phyloP scores from a whole-genome alignment of 179 eudicot species.

The Heliamphora pulchella region DNA sequence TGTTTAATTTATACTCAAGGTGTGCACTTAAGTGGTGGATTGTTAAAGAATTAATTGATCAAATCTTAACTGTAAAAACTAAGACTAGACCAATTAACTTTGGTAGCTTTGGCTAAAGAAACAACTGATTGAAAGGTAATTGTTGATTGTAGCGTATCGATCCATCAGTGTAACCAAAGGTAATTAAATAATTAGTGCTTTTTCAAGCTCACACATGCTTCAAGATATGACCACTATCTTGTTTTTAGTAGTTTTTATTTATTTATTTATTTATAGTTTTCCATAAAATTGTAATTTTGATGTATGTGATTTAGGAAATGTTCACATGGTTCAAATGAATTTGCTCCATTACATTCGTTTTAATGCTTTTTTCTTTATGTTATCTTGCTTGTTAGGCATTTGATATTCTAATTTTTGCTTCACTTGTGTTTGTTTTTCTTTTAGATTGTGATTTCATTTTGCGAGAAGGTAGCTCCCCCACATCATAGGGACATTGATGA shows the following conservation, averaged over 20 bases:
- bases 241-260: background rate
- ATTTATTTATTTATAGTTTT: background rate
- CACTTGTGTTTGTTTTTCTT: constrained; percentile 2
- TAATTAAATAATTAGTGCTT: background rate
- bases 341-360: no score
- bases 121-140: background rate
- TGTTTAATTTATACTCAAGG: background rate
- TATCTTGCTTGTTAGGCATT: background rate
- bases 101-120: background rate
- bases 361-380: background rate
- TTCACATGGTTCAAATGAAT: no score
- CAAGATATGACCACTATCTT: background rate
- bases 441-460: constrained; percentile 18
- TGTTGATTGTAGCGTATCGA: background rate
- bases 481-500: constrained; percentile 39
- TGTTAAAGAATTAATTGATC: background rate
- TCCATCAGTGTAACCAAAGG: background rate
- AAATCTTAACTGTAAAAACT: background rate
- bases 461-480: constrained; percentile 27
- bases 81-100: background rate
- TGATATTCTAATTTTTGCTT: constrained; percentile 9
- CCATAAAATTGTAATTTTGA: no score
- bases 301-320: no score
- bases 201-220: background rate
- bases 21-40: background rate